Evolutionary conservation across 208 protist genomes (phyloP).

Genomic region (Leishmania braziliensis): DNA sequence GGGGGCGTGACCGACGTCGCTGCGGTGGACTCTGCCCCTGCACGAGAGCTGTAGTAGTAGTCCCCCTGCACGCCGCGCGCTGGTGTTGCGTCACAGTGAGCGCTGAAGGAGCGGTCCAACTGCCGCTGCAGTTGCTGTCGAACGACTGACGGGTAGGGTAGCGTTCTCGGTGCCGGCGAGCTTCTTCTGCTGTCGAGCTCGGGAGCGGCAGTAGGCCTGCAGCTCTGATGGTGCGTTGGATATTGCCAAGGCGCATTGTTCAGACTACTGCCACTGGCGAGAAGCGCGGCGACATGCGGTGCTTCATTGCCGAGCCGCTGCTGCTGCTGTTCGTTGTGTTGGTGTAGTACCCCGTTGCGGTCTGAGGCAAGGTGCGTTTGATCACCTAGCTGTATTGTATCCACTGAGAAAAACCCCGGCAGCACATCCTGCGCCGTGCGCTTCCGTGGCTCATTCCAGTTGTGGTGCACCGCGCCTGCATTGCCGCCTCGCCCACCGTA

Average conservation of each 20-base stretch:
- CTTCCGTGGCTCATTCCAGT: conserved; percentile 3
- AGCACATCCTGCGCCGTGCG: conserved; percentile 25
- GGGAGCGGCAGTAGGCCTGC: background rate
- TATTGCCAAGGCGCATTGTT: background rate
- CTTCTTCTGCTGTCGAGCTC: background rate
- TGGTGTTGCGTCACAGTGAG: background rate
- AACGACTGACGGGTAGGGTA: background rate
- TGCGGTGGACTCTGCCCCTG: background rate
- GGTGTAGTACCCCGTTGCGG: conserved; percentile 23
- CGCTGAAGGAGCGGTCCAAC: background rate
- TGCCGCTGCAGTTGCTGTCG: background rate
- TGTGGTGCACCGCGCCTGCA: background rate
- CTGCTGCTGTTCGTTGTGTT: background rate
- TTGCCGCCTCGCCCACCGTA: background rate
- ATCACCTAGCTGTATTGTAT: conserved; percentile 22
- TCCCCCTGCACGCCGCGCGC: background rate
- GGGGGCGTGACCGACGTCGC: background rate
- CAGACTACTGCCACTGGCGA: background rate
- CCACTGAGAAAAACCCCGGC: conserved; percentile 24
- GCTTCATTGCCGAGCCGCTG: background rate
- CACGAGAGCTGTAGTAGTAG: background rate
- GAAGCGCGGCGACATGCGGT: background rate
- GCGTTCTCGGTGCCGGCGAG: background rate
- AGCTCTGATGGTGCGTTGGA: background rate
- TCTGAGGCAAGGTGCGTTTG: conserved; percentile 25